Percentiles rank a stretch among this genome's conserved stretches.
phyloP scores from a whole-genome alignment of 129 eudicot species.

The Rutidosis leptorrhynchoides region DNA sequence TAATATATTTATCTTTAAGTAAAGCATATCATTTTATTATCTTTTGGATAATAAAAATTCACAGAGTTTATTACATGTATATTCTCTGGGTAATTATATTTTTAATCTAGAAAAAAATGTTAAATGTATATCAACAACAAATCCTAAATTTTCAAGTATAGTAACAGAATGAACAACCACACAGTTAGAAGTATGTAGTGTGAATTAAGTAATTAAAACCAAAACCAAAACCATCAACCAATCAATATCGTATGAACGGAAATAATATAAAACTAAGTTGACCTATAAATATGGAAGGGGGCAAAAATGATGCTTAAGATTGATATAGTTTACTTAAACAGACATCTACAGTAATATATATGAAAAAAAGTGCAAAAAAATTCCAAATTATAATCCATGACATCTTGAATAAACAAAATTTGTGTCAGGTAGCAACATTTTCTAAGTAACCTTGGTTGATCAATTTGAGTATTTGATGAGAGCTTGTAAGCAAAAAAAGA shows the following conservation, averaged over 20 bases:
- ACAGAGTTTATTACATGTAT: no score
- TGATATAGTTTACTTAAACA: background rate
- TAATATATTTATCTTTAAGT: background rate
- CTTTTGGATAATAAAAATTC: no score
- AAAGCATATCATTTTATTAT: no score
- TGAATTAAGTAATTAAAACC: background rate
- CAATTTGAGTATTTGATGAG: background rate
- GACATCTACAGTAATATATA: background rate
- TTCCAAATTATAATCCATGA: background rate
- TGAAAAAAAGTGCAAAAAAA: background rate
- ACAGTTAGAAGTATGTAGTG: background rate
- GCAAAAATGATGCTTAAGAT: background rate
- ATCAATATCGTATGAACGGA: background rate
- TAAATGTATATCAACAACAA: background rate
- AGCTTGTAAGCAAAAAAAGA: background rate
- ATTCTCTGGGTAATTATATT: background rate
- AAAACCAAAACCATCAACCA: background rate
- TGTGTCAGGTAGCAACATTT: background rate
- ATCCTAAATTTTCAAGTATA: background rate
- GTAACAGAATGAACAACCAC: background rate
- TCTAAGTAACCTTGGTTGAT: background rate
- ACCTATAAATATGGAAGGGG: no score
- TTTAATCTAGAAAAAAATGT: no score
- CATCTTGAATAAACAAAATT: background rate
- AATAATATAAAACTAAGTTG: background rate